Evolutionary conservation across 352 stramenopile species (phyloP).

Genomic region (Phytophthora capsici): DNA sequence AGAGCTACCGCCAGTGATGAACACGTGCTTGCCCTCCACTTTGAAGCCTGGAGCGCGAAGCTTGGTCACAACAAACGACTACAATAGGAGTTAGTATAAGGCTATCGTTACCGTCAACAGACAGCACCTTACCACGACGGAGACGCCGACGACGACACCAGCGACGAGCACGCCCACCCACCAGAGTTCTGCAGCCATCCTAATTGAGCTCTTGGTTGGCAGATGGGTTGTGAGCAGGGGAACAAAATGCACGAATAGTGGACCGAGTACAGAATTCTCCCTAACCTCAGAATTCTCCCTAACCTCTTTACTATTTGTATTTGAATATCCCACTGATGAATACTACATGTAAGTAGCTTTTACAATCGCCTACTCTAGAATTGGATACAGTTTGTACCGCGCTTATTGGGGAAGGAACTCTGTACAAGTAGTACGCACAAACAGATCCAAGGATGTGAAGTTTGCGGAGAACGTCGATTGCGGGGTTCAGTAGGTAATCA

Average conservation of each 20-base stretch:
- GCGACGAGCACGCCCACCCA: constrained; percentile 54
- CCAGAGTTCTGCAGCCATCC: constrained; percentile 50
- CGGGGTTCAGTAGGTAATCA: not conserved
- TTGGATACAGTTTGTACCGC: too few relatives aligned
- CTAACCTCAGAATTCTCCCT: too few relatives aligned
- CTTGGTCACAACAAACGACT: constrained; percentile 76
- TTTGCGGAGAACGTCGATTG: not conserved
- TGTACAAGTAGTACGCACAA: too few relatives aligned
- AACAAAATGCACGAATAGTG: constrained; percentile 18
- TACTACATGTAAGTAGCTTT: too few relatives aligned
- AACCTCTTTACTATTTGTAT: too few relatives aligned
- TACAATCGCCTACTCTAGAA: too few relatives aligned
- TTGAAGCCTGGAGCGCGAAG: constrained; percentile 68
- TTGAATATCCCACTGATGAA: too few relatives aligned
- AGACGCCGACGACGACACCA: constrained; percentile 55
- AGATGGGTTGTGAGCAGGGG: constrained; percentile 14
- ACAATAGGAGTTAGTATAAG: constrained; percentile 8
- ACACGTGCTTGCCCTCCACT: constrained; percentile 83
- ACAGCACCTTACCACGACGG: constrained; percentile 46
- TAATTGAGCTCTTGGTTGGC: not conserved
- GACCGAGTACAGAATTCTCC: too few relatives aligned
- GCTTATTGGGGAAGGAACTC: too few relatives aligned
- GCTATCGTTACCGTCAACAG: not conserved
- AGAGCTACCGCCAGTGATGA: constrained; percentile 77
- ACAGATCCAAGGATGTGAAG: constrained; percentile 5